phyloP scores from a whole-genome alignment of 2,329 filamentous ascomycete genomes.

The Seiridium unicorne region DNA sequence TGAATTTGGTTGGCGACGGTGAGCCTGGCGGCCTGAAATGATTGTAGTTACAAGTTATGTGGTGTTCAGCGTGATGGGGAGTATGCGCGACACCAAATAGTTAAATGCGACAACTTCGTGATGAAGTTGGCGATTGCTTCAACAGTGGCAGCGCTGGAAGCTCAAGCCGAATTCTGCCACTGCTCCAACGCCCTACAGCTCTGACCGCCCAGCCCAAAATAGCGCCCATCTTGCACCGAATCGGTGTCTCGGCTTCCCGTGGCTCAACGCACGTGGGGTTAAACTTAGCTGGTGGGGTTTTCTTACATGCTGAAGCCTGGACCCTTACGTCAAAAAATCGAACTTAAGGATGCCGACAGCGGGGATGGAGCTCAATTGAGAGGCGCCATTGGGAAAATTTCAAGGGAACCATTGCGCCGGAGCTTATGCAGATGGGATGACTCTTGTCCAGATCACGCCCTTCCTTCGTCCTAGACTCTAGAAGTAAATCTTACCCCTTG shows the following conservation, averaged over 20 bases:
- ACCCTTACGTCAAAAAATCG: constrained; percentile 5
- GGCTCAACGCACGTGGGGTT: background rate
- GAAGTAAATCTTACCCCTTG: background rate
- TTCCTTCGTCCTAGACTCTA: background rate
- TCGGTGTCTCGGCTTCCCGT: background rate
- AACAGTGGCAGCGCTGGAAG: no score
- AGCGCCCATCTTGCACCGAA: background rate
- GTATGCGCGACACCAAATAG: no score
- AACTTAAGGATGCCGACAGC: background rate
- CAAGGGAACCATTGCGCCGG: background rate
- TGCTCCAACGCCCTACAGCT: no score
- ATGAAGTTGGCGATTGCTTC: no score
- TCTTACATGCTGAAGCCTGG: background rate
- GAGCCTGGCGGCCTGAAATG: no score
- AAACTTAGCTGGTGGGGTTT: background rate
- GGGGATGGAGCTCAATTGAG: background rate
- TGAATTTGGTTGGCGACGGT: no score
- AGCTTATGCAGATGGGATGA: background rate
- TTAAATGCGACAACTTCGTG: no score
- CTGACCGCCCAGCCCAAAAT: background rate
- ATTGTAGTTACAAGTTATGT: no score
- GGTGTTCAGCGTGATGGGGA: no score
- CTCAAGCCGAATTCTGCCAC: no score
- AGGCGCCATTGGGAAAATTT: constrained; percentile 1
- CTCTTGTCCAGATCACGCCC: background rate